Evolutionary conservation across 345 rosid species (phyloP), one percentile per base, ranked within the genome.

Genomic region (Camelina laxa): DNA sequence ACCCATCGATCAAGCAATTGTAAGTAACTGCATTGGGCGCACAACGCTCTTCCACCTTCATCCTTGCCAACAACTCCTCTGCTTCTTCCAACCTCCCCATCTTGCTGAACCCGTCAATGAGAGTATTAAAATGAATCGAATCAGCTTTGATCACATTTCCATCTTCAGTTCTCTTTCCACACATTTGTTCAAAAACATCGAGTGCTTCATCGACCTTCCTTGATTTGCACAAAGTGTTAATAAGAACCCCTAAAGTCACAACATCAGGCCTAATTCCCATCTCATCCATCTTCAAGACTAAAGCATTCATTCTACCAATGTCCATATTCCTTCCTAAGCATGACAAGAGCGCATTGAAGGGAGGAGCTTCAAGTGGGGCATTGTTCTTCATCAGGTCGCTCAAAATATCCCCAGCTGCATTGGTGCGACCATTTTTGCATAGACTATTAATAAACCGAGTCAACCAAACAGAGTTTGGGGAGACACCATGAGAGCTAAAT

Each of bases 51-150:
- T 75, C 84, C 65, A 35, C 70, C 67, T 73, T 90, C 97, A 90
- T 88, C 73, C 19, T 77, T 38, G 75, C 79, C 80, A 86, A 71
- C 61, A 90, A 72, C 60, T 42, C 80, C 63, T 88, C 78, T 15
- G 88, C 97, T 74, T 95, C 93, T 72, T 85, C 87, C 66, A 82
- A 85, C 82, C 91, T 90, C 70, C 97, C 97, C 8, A 81, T 88
- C 70, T 87, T 90, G 69, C 97, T 85, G 4, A 87, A 77, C 60
- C 97, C 99, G 74, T 92, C 82, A 24, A 91, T 84, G 56, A 92
- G 69, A 14, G 92, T 87, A 65, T 87, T 92, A 53, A 76, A 90
- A 59, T 82, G 87, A 60, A 87, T 71, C 39, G 65, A 59, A 82
- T 91, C 98, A 4, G 93, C 90, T 74, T 90, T 82, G 30, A 87